Conservation (phyloP, 768 basidiomycete species). For the Mycena sanguinolenta region DNA sequence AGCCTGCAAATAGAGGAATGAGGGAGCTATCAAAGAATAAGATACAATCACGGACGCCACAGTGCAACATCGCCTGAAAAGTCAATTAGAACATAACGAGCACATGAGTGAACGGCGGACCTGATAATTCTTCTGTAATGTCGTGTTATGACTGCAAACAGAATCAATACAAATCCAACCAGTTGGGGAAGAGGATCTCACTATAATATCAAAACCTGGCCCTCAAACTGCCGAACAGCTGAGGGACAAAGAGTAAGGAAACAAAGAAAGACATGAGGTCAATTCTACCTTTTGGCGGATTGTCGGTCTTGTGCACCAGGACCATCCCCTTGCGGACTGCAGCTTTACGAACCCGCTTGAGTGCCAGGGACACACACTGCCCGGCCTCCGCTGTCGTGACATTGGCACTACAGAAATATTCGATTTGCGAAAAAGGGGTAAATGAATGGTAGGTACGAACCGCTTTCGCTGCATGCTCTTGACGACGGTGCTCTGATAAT, state of each 20-base stretch:
- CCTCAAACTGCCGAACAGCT: conserved; percentile 91
- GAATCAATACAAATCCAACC: conserved; percentile 16
- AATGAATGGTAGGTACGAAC: conserved; percentile 50
- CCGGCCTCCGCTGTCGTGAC: conserved; percentile 93
- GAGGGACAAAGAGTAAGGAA: conserved; percentile 14
- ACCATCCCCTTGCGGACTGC: conserved; percentile 97
- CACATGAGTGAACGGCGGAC: conserved; percentile 48
- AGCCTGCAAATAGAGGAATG: conserved; percentile 62
- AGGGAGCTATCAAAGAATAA: conserved; percentile 10
- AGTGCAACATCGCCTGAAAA: conserved; percentile 89
- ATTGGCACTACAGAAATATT: conserved; percentile 65
- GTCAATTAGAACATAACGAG: not conserved
- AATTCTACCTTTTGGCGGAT: conserved; percentile 76
- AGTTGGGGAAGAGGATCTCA: conserved; percentile 43
- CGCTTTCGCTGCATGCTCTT: conserved; percentile 96
- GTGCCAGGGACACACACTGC: conserved; percentile 92
- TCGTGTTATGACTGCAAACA: conserved; percentile 83
- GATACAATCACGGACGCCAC: conserved; percentile 70
- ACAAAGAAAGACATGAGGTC: conserved; percentile 8
- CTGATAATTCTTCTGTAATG: conserved; percentile 93
- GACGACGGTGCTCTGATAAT: conserved; percentile 83
- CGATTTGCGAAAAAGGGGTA: conserved; percentile 1
- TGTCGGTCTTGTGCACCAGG: conserved; percentile 83
- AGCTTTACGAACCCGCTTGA: conserved; percentile 88
- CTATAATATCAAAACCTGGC: conserved; percentile 94